A percentile compares a stretch with the other conserved stretches of the same genome.
Conservation (phyloP, 2,329 filamentous ascomycete species). For the Microcyclospora tardicrescens region DNA sequence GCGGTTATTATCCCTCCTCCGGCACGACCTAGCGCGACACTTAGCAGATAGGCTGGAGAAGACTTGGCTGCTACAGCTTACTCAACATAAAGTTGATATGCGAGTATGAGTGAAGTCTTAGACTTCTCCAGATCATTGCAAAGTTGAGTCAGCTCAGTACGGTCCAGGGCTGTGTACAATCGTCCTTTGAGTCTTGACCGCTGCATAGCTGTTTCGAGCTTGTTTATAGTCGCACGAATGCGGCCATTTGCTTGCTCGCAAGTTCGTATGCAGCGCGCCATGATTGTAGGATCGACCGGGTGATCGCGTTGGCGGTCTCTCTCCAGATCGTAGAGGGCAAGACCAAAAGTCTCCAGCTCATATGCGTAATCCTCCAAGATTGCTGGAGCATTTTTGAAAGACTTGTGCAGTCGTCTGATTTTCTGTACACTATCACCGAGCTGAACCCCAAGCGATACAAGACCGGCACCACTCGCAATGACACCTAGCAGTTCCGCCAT, state of each 20-base stretch:
- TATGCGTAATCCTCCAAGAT: constrained; percentile 1
- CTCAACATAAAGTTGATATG: constrained; percentile 1
- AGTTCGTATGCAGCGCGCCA: constrained; percentile 1
- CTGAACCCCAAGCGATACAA: constrained; percentile 6
- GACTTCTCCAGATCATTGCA: constrained; percentile 2
- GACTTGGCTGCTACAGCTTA: no score
- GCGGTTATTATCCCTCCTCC: no score
- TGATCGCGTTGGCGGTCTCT: constrained; percentile 2
- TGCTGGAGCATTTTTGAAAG: constrained; percentile 4
- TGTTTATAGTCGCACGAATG: constrained; percentile 1
- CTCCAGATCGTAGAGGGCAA: background rate
- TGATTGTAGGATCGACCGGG: background rate
- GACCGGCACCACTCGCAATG: constrained; percentile 4
- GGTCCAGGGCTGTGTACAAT: constrained; percentile 3
- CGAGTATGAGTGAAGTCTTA: constrained; percentile 3
- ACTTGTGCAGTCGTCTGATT: background rate
- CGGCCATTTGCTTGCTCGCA: background rate
- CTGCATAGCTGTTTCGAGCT: background rate
- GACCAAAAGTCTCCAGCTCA: constrained; percentile 2
- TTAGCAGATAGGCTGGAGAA: no score
- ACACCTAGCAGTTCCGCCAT: constrained; percentile 6
- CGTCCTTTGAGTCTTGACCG: background rate
- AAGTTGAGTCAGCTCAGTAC: constrained; percentile 3
- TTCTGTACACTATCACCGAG: constrained; percentile 5
- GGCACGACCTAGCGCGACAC: no score